Percentiles rank a stretch among this genome's conserved stretches.
Conservation (phyloP, 768 basidiomycete genomes). For the Amanita brunnescens region DNA sequence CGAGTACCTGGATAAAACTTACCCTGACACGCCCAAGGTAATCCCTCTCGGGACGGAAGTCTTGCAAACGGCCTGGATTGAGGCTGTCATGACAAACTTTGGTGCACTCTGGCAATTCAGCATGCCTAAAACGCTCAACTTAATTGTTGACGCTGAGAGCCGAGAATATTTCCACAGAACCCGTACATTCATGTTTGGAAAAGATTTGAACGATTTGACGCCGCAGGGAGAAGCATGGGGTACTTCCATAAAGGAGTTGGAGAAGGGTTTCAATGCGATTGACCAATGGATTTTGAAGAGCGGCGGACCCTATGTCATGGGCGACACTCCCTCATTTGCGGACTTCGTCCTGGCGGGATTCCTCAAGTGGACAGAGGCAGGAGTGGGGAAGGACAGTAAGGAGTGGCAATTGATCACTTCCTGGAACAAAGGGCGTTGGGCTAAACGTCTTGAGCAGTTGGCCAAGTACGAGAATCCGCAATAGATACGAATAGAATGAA, state of each 20-base stretch:
- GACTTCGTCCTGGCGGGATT: slow-evolving; percentile 9
- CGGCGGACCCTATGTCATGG: slow-evolving; percentile 12
- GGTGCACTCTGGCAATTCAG: slow-evolving; percentile 9
- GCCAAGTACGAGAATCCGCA: slow-evolving; percentile 7
- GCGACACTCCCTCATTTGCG: slow-evolving; percentile 4
- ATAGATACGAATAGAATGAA: background rate
- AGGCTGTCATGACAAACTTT: background rate
- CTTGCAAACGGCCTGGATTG: slow-evolving; percentile 11
- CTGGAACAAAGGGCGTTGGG: slow-evolving; percentile 13
- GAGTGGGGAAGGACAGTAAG: slow-evolving; percentile 8
- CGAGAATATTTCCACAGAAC: slow-evolving; percentile 26
- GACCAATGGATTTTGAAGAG: slow-evolving; percentile 14
- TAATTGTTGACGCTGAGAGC: slow-evolving; percentile 23
- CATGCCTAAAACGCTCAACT: slow-evolving; percentile 12
- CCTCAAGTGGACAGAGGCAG: background rate
- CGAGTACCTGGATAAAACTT: slow-evolving; percentile 31
- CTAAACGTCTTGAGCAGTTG: slow-evolving; percentile 4
- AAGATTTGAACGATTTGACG: slow-evolving; percentile 22
- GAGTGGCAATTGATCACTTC: slow-evolving; percentile 8
- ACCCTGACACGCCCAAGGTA: slow-evolving; percentile 26
- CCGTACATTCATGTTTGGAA: slow-evolving; percentile 20
- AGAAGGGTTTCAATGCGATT: slow-evolving; percentile 16
- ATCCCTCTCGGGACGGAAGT: slow-evolving; percentile 20
- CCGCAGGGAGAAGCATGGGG: slow-evolving; percentile 20
- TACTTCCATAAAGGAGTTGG: slow-evolving; percentile 20